Evolutionary conservation across 306 rosid species (phyloP).

Genomic region (Lithocarpus polystachyus): DNA sequence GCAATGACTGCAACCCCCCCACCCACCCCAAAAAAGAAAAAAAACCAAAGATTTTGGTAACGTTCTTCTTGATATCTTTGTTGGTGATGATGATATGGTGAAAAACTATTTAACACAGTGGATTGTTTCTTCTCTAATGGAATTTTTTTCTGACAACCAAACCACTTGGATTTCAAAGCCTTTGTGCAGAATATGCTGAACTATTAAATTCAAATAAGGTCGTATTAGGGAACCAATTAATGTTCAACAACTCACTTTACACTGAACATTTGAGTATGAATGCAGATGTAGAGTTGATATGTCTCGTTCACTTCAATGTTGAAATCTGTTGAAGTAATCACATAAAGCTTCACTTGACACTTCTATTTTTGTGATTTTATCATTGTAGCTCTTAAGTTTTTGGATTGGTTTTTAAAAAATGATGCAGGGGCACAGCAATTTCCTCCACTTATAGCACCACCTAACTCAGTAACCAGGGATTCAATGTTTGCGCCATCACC

Average conservation of each 20-base stretch:
- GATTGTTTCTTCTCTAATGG: neutral
- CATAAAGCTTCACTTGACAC: neutral
- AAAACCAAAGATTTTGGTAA: too few relatives aligned
- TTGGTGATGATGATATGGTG: neutral
- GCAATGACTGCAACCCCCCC: neutral
- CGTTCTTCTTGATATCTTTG: too few relatives aligned
- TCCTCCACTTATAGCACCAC: slow-evolving; percentile 82
- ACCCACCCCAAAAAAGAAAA: neutral
- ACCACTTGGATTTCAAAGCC: neutral
- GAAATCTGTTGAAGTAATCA: slow-evolving; percentile 6
- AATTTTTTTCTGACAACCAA: neutral
- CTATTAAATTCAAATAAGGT: neutral
- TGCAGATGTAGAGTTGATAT: neutral
- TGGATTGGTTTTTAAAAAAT: slow-evolving; percentile 16
- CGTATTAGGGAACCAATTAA: neutral
- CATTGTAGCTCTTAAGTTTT: neutral
- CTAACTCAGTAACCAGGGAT: slow-evolving; percentile 52
- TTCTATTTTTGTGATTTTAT: neutral
- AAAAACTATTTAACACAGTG: neutral
- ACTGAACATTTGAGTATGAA: neutral
- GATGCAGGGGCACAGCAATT: slow-evolving; percentile 69
- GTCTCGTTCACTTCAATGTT: neutral
- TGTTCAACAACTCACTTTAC: neutral
- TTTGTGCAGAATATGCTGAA: neutral
- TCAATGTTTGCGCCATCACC: slow-evolving; percentile 66